A percentile compares a stretch with the other conserved stretches of the same genome.
Conservation (phyloP, 192 early-diverging fungal genomes). For the Mortierella antarctica region DNA sequence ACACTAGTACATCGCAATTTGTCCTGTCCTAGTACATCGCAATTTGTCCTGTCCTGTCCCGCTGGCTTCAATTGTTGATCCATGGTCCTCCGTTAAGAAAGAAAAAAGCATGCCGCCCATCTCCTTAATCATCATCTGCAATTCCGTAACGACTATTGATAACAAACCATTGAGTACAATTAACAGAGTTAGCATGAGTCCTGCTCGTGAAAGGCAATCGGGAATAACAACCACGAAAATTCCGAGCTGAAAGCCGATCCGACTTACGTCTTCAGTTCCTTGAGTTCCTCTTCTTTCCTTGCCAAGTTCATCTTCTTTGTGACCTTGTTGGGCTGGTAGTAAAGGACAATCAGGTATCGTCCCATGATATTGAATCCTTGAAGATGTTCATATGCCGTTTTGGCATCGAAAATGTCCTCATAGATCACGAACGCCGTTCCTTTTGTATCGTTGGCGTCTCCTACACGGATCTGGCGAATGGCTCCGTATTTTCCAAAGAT, state of each 20-base stretch:
- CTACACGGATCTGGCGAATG: constrained; percentile 91
- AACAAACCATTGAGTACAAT: not conserved
- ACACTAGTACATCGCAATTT: too few species aligned
- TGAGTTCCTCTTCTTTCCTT: constrained; percentile 79
- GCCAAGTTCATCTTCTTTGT: constrained; percentile 84
- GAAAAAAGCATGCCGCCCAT: not conserved
- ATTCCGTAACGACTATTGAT: constrained; percentile 48
- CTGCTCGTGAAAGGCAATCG: not conserved
- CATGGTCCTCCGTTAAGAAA: not conserved
- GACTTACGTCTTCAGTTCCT: constrained; percentile 75
- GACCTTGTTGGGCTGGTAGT: constrained; percentile 86
- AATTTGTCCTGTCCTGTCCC: too few species aligned
- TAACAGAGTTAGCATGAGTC: not conserved
- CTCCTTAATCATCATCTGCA: constrained; percentile 35
- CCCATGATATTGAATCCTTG: constrained; percentile 97
- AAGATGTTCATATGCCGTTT: constrained; percentile 95
- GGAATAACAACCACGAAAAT: not conserved
- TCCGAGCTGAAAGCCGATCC: not conserved
- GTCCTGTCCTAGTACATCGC: too few species aligned
- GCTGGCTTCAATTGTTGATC: too few species aligned
- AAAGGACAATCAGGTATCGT: constrained; percentile 94
- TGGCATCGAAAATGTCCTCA: constrained; percentile 98
- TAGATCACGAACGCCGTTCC: constrained; percentile 98
- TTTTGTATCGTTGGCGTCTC: constrained; percentile 85
- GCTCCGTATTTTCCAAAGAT: constrained; percentile 97